Conservation (phyloP, 352 stramenopile genomes). For the Globisporangium solare region DNA sequence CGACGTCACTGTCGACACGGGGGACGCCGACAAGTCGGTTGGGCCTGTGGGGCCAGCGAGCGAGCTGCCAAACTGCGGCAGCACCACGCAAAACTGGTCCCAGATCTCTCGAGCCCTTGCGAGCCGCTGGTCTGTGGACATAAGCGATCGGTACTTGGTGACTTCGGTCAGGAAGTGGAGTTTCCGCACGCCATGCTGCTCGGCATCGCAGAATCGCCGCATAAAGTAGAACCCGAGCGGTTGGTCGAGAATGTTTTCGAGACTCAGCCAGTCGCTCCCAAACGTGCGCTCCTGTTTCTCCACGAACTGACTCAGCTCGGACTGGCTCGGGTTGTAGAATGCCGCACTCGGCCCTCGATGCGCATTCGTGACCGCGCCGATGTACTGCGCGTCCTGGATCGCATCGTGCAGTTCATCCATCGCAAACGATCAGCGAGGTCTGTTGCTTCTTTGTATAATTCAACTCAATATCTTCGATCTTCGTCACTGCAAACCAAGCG, state of each 20-base stretch:
- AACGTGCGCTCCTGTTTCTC: constrained; percentile 48
- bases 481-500: not conserved
- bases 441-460: not conserved
- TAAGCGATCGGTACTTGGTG: constrained; percentile 59
- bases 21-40: not conserved
- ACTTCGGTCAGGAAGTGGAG: constrained; percentile 70
- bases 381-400: constrained; percentile 88
- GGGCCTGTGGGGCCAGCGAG: not conserved
- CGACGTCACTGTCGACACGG: constrained; percentile 4
- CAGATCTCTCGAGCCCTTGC: constrained; percentile 55
- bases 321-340: constrained; percentile 66
- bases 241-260: constrained; percentile 74
- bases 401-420: constrained; percentile 90
- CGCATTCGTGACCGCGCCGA: constrained; percentile 75
- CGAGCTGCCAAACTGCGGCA: constrained; percentile 7
- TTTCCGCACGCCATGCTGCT: constrained; percentile 59
- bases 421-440: too few species aligned
- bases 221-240: constrained; percentile 84
- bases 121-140: constrained; percentile 35
- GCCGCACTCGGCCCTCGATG: constrained; percentile 60
- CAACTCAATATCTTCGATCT: not conserved
- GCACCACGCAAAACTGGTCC: constrained; percentile 38
- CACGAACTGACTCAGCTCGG: constrained; percentile 62
- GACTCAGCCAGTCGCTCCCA: constrained; percentile 48
- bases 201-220: constrained; percentile 61